phyloP scores from a whole-genome alignment of 2,329 filamentous ascomycete species.

The Reticulascus tulasneorum region DNA sequence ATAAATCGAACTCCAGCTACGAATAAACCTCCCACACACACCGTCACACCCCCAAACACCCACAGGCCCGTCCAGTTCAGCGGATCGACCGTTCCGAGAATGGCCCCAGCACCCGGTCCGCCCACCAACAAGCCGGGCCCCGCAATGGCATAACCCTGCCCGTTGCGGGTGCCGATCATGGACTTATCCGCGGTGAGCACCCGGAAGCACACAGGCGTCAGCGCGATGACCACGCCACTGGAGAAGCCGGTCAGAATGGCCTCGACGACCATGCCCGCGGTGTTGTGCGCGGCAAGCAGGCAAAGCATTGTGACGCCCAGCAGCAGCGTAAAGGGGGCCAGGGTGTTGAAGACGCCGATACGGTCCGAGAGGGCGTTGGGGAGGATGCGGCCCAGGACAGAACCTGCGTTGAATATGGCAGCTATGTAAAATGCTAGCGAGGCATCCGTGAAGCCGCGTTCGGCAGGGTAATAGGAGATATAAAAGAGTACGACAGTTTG shows the following conservation, averaged over 20 bases:
- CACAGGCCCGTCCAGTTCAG: constrained; percentile 20
- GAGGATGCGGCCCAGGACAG: constrained; percentile 29
- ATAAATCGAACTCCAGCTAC: too few species aligned
- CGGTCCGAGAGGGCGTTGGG: constrained; percentile 31
- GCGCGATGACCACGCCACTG: constrained; percentile 36
- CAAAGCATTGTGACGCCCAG: constrained; percentile 28
- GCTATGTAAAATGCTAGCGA: constrained; percentile 37
- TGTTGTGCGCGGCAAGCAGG: constrained; percentile 28
- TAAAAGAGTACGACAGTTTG: constrained; percentile 35
- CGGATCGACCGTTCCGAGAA: constrained; percentile 17
- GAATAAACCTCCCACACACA: too few species aligned
- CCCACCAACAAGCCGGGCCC: constrained; percentile 27
- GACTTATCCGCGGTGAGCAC: constrained; percentile 33
- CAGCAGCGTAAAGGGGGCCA: constrained; percentile 21
- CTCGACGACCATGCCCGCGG: constrained; percentile 27
- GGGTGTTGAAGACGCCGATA: constrained; percentile 31
- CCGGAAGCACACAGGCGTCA: constrained; percentile 35
- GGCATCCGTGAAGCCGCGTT: constrained; percentile 22
- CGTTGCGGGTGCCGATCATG: constrained; percentile 38
- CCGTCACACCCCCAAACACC: too few species aligned
- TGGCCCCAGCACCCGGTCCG: constrained; percentile 27
- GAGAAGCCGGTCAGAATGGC: constrained; percentile 37
- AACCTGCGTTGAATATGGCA: constrained; percentile 30
- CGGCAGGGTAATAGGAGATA: constrained; percentile 29
- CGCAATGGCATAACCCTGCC: constrained; percentile 29